Evolutionary conservation across 2,329 filamentous ascomycete genomes (phyloP), one percentile per base, ranked within the genome.

Genomic region (Neoarthrinium moseri): DNA sequence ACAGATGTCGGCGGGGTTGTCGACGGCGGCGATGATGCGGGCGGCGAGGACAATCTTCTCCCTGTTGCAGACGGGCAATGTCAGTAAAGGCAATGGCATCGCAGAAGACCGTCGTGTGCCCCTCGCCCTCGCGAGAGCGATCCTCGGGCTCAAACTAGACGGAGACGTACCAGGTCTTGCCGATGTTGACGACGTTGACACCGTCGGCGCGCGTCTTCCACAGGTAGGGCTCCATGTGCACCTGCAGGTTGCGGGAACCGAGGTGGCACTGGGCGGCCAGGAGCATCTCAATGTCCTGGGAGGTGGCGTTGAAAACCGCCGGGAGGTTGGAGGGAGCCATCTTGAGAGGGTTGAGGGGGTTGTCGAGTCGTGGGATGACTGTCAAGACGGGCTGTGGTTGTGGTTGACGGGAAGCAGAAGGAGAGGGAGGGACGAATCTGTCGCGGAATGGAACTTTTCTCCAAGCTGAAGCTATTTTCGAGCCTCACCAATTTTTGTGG

Each of bases 21-120:
- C 95, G 68, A 99, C 86, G 72, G 94, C 90, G 69, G 88, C 92
- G 74, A 99, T 97, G 81, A 99, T 96, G 69, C 94, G 91, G 71
- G 94, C 94, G 62, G 94, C 94, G 62, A 99, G 86, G 69, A 97
- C 90, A 72, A 99, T 96, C 85, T 99, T 99, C 85, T 99, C 94
- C 94, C 92, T 96, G 63, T 51, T n/a, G n/a, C n/a, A n/a, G n/a
- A 51, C 43, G 48, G 18, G 24, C 11, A 41, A 39, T 21, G 45
- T 46, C 41, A 48, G 54, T 64, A 45, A n/a, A 67, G 49, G 45
- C 33, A 23, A 26, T 20, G 33, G n/a, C n/a, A n/a, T n/a, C n/a
- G n/a, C n/a, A n/a, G n/a, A n/a, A n/a, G n/a, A n/a, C n/a, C n/a
- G n/a, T n/a, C n/a, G n/a, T n/a, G n/a, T n/a, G n/a, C n/a, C n/a